Base-by-base conservation (phyloP, 257 asterid genomes). In the Sherardia arvensis region DNA sequence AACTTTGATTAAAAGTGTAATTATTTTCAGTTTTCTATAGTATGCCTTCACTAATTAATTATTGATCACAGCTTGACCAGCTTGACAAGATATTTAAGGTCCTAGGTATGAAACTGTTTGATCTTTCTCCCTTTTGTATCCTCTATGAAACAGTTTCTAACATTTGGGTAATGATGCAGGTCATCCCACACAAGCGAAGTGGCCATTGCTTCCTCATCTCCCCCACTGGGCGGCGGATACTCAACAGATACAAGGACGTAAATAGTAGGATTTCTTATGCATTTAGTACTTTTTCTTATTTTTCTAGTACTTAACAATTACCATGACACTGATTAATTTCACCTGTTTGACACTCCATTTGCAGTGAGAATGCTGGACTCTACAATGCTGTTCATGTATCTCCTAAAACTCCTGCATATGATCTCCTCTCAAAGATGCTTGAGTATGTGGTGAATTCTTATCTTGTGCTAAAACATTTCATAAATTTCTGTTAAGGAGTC, bases 31-130 rank as follows among this genome's bases (percentile, higher is more conserved):
- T n/a, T 45, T 17, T 28, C 70, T 36, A 53, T 25, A 60, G 15
- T 53, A 51, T 65, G 73, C 80, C 64, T 73, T 74, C 69, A 71
- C 28, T 63, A 27, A 66, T 58, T 26, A 62, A 25, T 17, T 78
- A 68, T 68, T 66, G 12, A 59, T 79, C 59, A 34, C 91, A 92
- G 99, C 94, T 92, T 49, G 99, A 92, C 73, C 99, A 92, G 77
- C 99, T 92, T 33, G 99, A 92, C 87, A 92, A 87, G 81, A 92
- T 92, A 73, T 92, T 92, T 67, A 92, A 84, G 85, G 99, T 92
- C 75, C 75, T 92, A 66, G 99, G 99, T 92, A 78, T 82, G 90
- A 59, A 66, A 53, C 70, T 30, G 65, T 71, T 76, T 51, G 40
- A 51, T 60, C 66, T 48, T 57, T 76, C 74, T 32, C 54, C 69